phyloP scores from a whole-genome alignment of 805 yeast species.

The Saturnispora hagleri region DNA sequence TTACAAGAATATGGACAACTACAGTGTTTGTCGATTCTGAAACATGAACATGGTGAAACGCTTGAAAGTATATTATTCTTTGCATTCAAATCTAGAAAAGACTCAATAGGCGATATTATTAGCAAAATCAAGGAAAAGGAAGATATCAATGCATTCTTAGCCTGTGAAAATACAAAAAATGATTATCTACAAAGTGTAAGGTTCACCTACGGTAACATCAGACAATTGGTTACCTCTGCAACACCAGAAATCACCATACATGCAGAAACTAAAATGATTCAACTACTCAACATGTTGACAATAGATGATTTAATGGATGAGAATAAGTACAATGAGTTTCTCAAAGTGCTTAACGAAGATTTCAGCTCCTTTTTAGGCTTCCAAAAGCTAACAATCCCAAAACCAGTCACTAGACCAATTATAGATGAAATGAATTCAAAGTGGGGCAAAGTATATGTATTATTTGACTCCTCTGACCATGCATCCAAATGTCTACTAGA shows the following conservation, averaged over 20 bases:
- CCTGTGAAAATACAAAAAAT: constrained; percentile 29
- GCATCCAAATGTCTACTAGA: constrained; percentile 47
- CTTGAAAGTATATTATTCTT: constrained; percentile 50
- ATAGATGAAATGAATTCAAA: constrained; percentile 42
- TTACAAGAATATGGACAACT: constrained; percentile 34
- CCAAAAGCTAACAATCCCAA: constrained; percentile 48
- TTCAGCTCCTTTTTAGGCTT: constrained; percentile 45
- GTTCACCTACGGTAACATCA: constrained; percentile 17
- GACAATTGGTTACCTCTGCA: constrained; percentile 10
- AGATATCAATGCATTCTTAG: constrained; percentile 28
- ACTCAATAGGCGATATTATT: constrained; percentile 20
- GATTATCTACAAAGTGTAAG: constrained; percentile 17
- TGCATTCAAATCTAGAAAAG: constrained; percentile 16
- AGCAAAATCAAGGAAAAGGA: constrained; percentile 28
- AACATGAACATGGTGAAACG: constrained; percentile 42
- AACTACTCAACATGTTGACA: constrained; percentile 56
- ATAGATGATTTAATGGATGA: constrained; percentile 54
- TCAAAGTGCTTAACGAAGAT: constrained; percentile 42
- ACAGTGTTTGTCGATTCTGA: constrained; percentile 33
- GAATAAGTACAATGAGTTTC: constrained; percentile 37
- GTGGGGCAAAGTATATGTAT: constrained; percentile 63
- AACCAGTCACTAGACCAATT: constrained; percentile 32
- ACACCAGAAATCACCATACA: constrained; percentile 15
- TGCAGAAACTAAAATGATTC: constrained; percentile 39
- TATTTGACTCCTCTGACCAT: constrained; percentile 42